Percentiles rank a stretch among this genome's conserved stretches.
Evolutionary conservation across 805 yeast species (phyloP).

Genomic region (Torulaspora quercuum): DNA sequence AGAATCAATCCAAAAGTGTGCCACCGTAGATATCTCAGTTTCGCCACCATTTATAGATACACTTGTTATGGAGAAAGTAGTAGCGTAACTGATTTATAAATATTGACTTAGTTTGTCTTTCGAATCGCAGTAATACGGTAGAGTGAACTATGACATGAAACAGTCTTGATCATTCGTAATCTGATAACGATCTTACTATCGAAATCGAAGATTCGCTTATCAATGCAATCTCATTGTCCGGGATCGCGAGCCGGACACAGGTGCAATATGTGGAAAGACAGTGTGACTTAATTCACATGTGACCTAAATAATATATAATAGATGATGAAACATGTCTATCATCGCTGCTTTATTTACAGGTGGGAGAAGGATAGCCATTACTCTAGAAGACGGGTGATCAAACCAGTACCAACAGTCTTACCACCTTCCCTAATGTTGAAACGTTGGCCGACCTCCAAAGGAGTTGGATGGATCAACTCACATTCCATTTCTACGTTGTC

Average conservation of each 20-base stretch:
- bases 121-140: too few species aligned
- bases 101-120: too few species aligned
- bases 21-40: too few species aligned
- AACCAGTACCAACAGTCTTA: slow-evolving; percentile 97
- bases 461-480: slow-evolving; percentile 84
- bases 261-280: too few species aligned
- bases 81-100: too few species aligned
- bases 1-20: not conserved
- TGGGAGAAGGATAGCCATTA: slow-evolving; percentile 18
- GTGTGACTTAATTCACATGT: not conserved
- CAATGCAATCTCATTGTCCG: too few species aligned
- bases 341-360: slow-evolving; percentile 18
- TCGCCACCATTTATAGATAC: too few species aligned
- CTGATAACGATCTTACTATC: not conserved
- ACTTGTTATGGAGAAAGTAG: too few species aligned
- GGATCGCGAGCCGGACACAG: too few species aligned
- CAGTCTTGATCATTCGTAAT: too few species aligned
- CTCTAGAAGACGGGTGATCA: slow-evolving; percentile 86
- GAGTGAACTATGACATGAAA: too few species aligned
- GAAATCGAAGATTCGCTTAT: slow-evolving; percentile 4
- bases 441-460: slow-evolving; percentile 94
- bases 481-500: slow-evolving; percentile 97
- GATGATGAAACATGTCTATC: too few species aligned
- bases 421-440: slow-evolving; percentile 99
- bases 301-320: slow-evolving; percentile 11